Evolutionary conservation across 2,329 filamentous ascomycete species (phyloP).

Genomic region (Domatiomyces catenatus): DNA sequence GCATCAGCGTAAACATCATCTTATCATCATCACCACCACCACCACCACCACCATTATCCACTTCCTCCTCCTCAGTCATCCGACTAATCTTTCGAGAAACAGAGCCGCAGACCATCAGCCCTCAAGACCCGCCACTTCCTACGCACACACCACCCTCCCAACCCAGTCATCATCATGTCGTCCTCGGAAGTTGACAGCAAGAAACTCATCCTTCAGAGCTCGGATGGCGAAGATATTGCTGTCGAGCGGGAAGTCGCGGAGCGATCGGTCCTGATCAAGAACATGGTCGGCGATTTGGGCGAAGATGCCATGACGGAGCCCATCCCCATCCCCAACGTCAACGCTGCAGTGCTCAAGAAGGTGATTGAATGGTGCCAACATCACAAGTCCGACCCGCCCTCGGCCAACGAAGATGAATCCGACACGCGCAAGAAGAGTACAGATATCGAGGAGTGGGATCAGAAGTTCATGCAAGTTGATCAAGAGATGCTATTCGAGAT

Average conservation of each 20-base stretch:
- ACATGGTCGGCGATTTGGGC: constrained; percentile 89
- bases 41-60: too few species aligned
- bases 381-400: constrained; percentile 77
- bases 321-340: constrained; percentile 81
- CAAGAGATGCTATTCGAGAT: constrained; percentile 99
- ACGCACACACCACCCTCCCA: background rate
- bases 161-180: constrained; percentile 4
- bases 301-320: constrained; percentile 46
- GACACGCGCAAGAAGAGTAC: constrained; percentile 96
- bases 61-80: background rate
- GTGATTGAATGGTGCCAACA: constrained; percentile 97
- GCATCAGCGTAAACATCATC: background rate
- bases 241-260: constrained; percentile 70
- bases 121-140: background rate
- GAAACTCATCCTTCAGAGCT: constrained; percentile 34
- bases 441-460: constrained; percentile 98
- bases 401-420: constrained; percentile 70
- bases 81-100: background rate
- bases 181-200: constrained; percentile 13
- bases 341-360: constrained; percentile 84
- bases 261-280: constrained; percentile 91
- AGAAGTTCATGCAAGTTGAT: constrained; percentile 99
- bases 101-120: background rate
- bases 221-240: constrained; percentile 33
- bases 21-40: too few species aligned